Evolutionary conservation across 768 basidiomycete genomes (phyloP), one percentile per base, ranked within the genome.

Genomic region (Steccherinum ochraceum): DNA sequence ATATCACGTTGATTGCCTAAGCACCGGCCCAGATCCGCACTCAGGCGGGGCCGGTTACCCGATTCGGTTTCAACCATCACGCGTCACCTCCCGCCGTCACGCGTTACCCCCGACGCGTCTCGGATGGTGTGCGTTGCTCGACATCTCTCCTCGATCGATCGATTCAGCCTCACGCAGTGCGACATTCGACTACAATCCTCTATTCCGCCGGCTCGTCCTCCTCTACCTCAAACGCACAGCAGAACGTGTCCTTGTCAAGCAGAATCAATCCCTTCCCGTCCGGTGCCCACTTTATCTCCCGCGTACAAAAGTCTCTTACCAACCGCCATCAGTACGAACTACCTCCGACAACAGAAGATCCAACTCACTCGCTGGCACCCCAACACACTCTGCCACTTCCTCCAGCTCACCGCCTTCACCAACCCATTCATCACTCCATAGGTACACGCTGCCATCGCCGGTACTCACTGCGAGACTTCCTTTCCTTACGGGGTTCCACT

Each of bases 351-450:
- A 11, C 20, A 18, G 20, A 24, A 4, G 19, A n/a, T 7, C 13
- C 42, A 42, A 79, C 89, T 69, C 62, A 88, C 89, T 80, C n/a
- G 86, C 79, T 26, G 93, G 93, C 3, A 96, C 80, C 5, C 89
- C 89, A 26, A 94, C 80, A 58, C 91, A 94, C 65, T 95, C 93
- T 2, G 91, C 90, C 68, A 92, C 85, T 60, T 92, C 91, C 41
- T 77, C 77, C 18, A 69, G 70, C 3, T 74, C 77, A 21, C 39
- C 60, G 57, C 49, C 53, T 42, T 81, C 81, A 24, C 73, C 75
- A 13, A 81, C 67, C 86, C 86, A 89, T 59, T 91, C 89, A 54
- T 89, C 87, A 56, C 84, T 89, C 89, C 89, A 93, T 5, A 75
- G 79, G 64, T 86, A 89, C 20, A 89, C 62, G 49, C 84, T 81